Conservation (phyloP, 306 rosid species). For the Hippophae tibetana region DNA sequence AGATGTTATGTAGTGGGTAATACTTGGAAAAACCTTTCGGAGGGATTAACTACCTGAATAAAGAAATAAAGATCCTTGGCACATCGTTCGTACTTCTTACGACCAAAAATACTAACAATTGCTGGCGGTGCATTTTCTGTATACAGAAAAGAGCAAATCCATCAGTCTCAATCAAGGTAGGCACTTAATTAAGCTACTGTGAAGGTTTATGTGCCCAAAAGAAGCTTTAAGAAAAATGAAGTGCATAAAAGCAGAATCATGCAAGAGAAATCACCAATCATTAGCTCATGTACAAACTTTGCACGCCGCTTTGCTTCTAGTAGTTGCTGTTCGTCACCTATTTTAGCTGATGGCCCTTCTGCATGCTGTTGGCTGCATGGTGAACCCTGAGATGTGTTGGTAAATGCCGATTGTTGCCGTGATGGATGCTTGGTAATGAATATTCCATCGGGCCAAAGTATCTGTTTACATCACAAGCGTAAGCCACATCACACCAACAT, state of each 20-base stretch:
- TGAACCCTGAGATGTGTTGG: constrained; percentile 38
- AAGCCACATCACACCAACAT: constrained; percentile 24
- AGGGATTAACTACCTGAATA: constrained; percentile 59
- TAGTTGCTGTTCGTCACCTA: constrained; percentile 35
- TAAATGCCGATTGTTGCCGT: constrained; percentile 38
- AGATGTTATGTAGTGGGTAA: not conserved
- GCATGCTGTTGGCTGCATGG: constrained; percentile 30
- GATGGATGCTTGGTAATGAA: constrained; percentile 89
- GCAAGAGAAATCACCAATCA: constrained; percentile 56
- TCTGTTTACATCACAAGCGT: constrained; percentile 34
- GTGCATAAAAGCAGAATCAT: not conserved
- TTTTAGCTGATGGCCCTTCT: constrained; percentile 40
- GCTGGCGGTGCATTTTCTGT: constrained; percentile 76
- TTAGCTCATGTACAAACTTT: constrained; percentile 76
- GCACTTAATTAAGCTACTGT: not conserved
- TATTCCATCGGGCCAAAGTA: constrained; percentile 97
- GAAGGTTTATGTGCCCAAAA: not conserved
- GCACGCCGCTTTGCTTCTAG: constrained; percentile 75
- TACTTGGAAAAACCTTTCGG: not conserved
- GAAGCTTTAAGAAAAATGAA: not conserved
- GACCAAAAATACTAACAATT: constrained; percentile 87
- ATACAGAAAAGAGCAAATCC: not conserved
- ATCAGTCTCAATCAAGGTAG: not conserved
- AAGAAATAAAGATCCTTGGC: constrained; percentile 87
- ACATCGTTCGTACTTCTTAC: constrained; percentile 83